phyloP scores from a whole-genome alignment of 2,329 filamentous ascomycete genomes.

The Sporothrix brunneoviolacea region DNA sequence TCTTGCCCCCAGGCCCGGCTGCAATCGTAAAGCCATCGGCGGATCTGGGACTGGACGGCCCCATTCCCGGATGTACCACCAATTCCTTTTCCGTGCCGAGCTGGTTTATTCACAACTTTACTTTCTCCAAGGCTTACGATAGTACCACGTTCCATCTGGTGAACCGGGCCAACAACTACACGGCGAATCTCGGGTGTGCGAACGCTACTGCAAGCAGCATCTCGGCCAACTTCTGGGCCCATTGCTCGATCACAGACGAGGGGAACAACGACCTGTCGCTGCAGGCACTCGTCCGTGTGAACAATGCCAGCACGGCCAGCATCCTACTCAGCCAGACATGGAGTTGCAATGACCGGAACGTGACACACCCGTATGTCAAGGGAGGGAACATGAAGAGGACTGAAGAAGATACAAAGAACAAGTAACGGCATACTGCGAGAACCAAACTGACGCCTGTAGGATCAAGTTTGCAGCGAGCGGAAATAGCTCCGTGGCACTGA shows the following conservation, averaged over 20 bases:
- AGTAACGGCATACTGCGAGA: too few species aligned
- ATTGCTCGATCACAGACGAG: neutral
- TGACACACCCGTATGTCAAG: too few species aligned
- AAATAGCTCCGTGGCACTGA: slow-evolving; percentile 13
- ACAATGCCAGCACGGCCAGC: neutral
- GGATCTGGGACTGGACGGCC: too few species aligned
- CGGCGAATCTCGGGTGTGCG: slow-evolving; percentile 15
- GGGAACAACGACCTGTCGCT: slow-evolving; percentile 9
- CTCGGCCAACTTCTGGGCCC: neutral
- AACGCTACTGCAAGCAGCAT: neutral
- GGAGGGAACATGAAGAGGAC: too few species aligned
- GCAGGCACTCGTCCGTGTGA: slow-evolving; percentile 10
- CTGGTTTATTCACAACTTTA: slow-evolving; percentile 21
- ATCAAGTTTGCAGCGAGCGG: slow-evolving; percentile 19
- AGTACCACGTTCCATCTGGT: slow-evolving; percentile 14
- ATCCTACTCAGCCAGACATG: slow-evolving; percentile 20
- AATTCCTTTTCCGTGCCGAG: slow-evolving; percentile 22
- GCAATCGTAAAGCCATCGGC: too few species aligned
- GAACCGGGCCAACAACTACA: slow-evolving; percentile 21
- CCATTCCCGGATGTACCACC: slow-evolving; percentile 18
- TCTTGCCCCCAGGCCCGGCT: neutral
- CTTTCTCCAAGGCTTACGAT: neutral
- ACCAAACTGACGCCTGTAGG: too few species aligned
- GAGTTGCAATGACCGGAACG: slow-evolving; percentile 20
- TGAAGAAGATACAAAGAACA: too few species aligned